A percentile compares a stretch with the other conserved stretches of the same genome.
Evolutionary conservation across 371 early-diverging fungal genomes (phyloP).

Genomic region (Mortierella sp.): DNA sequence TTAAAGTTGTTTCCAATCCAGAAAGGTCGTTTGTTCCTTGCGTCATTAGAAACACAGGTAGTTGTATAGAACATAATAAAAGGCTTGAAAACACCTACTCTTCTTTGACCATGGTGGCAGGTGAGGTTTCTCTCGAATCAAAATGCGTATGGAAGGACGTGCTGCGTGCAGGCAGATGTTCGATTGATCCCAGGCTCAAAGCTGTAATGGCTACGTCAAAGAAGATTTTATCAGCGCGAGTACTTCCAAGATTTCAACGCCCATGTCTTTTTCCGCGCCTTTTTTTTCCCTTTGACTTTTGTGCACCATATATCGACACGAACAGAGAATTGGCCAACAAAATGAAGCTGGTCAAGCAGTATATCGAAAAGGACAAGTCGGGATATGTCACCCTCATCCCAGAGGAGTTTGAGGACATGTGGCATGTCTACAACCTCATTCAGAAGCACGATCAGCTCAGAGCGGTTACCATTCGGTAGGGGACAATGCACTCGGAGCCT

Average conservation of each 20-base stretch:
- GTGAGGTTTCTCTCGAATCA: not conserved
- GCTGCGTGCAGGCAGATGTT: too few species aligned
- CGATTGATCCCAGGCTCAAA: too few species aligned
- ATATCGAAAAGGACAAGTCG: constrained; percentile 71
- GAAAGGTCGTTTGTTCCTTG: too few species aligned
- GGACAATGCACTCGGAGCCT: not conserved
- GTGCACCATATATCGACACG: too few species aligned
- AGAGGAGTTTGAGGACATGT: constrained; percentile 97
- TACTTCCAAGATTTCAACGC: too few species aligned
- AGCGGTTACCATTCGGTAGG: constrained; percentile 88
- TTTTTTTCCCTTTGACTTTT: too few species aligned
- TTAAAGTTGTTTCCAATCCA: too few species aligned
- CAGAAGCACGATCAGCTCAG: constrained; percentile 86
- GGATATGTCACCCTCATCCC: constrained; percentile 78
- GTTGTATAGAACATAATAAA: not conserved
- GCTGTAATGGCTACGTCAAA: too few species aligned
- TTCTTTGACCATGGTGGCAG: constrained; percentile 1
- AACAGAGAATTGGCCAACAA: not conserved
- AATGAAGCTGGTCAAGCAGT: constrained; percentile 69
- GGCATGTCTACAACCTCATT: constrained; percentile 97
- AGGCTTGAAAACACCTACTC: constrained; percentile 1
- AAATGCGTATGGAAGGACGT: too few species aligned
- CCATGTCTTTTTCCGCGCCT: not conserved
- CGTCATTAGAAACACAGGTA: not conserved
- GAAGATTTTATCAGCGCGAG: too few species aligned